phyloP scores from a whole-genome alignment of 306 rosid species.

The Vigna angularis region DNA sequence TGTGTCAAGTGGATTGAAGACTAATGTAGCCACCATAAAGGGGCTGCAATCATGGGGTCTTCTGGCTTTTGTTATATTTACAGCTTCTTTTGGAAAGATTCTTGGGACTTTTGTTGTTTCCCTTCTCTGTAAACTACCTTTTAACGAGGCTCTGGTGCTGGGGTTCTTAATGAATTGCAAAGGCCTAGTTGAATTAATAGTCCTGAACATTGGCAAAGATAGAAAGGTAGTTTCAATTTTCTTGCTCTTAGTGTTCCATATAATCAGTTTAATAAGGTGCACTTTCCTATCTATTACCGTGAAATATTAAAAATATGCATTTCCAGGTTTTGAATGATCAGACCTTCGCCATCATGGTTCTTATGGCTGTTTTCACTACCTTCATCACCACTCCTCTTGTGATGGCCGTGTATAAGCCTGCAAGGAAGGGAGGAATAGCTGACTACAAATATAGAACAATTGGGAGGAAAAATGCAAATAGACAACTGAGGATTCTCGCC shows the following conservation, averaged over 20 bases:
- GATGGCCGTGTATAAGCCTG: constrained; percentile 65
- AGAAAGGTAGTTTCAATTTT: constrained; percentile 64
- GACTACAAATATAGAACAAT: constrained; percentile 71
- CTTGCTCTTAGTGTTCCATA: constrained; percentile 17
- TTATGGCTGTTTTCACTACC: constrained; percentile 91
- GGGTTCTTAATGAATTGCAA: constrained; percentile 92
- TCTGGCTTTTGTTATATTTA: constrained; percentile 65
- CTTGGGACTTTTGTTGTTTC: constrained; percentile 73
- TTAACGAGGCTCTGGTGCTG: constrained; percentile 69
- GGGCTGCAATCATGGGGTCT: constrained; percentile 91
- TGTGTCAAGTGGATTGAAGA: constrained; percentile 92
- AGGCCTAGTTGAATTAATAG: constrained; percentile 91
- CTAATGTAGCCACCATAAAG: constrained; percentile 74
- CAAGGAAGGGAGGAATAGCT: constrained; percentile 49
- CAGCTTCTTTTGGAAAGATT: constrained; percentile 89
- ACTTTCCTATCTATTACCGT: not conserved
- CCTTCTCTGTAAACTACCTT: constrained; percentile 62
- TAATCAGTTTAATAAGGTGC: constrained; percentile 24
- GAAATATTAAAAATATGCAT: constrained; percentile 29
- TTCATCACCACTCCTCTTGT: constrained; percentile 87
- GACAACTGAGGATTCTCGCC: constrained; percentile 70
- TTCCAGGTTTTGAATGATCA: constrained; percentile 92
- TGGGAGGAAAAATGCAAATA: constrained; percentile 57
- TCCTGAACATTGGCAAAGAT: constrained; percentile 92
- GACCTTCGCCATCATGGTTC: constrained; percentile 89